A percentile compares a stretch with the other conserved stretches of the same genome.
Evolutionary conservation across 306 rosid species (phyloP).

Genomic region (Ceratonia siliqua): DNA sequence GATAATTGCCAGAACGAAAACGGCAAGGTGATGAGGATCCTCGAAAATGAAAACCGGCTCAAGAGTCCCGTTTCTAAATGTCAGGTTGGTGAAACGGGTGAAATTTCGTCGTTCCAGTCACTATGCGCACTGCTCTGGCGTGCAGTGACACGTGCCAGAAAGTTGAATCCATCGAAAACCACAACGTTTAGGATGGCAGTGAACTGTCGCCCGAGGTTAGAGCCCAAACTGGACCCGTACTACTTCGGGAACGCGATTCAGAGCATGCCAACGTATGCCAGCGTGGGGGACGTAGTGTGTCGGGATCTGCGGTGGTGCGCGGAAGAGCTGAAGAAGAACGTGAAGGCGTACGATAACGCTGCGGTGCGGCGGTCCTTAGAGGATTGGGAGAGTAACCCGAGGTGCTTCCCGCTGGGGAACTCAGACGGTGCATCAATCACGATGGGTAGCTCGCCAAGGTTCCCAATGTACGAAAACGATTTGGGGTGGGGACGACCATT

Average conservation of each 20-base stretch:
- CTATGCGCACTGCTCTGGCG: conserved; percentile 80
- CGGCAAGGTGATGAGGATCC: conserved; percentile 35
- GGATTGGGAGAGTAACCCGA: conserved; percentile 78
- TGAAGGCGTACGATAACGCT: conserved; percentile 60
- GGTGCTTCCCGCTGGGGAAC: conserved; percentile 85
- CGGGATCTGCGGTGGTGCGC: conserved; percentile 80
- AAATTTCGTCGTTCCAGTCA: conserved; percentile 84
- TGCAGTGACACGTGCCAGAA: conserved; percentile 82
- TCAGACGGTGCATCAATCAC: conserved; percentile 80
- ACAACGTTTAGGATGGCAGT: conserved; percentile 94
- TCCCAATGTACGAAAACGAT: conserved; percentile 90
- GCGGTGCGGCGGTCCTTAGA: conserved; percentile 57
- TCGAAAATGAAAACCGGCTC: conserved; percentile 56
- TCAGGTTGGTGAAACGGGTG: conserved; percentile 12
- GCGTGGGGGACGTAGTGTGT: conserved; percentile 52
- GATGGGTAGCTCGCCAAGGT: conserved; percentile 92
- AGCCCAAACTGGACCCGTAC: conserved; percentile 64
- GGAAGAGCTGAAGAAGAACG: conserved; percentile 62
- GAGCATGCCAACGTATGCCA: conserved; percentile 67
- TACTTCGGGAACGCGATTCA: conserved; percentile 96
- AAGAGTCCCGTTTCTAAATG: conserved; percentile 30
- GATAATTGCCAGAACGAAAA: conserved; percentile 37
- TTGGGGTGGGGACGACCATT: conserved; percentile 91
- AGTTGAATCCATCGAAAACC: conserved; percentile 47
- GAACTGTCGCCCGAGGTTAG: conserved; percentile 67